Evolutionary conservation across 1,139 yeast genomes (phyloP), one percentile per base, ranked within the genome.

Genomic region (Waltiozyma sp.): DNA sequence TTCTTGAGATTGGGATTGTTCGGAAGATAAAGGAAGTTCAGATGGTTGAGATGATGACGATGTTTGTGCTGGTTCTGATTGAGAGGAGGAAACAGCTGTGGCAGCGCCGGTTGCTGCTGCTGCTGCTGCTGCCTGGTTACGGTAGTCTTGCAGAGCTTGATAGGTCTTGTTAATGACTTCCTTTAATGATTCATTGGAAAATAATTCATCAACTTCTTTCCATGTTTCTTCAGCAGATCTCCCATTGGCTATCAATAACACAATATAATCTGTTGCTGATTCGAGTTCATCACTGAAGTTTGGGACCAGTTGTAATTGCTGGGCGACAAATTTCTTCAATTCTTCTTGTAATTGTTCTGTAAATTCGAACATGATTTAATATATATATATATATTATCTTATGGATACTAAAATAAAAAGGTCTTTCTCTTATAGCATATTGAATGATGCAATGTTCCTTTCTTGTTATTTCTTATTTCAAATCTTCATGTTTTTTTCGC

Each of bases 231-330:
- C 70, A 11, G 80, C 73, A 6, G 78, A 64, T 57, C 84, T 80
- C 52, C 80, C 77, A 54, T 84, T 84, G 24, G 82, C 78, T 46
- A 86, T 78, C 65, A 86, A 69, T 45, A 84, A 73, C 19, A 80
- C 73, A 47, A 87, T 77, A 58, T 77, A 87, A 58, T 87, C 95
- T 15, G 95, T 86, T 37, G 84, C 82, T 57, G 82, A 87, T 39
- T 69, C 76, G 28, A 86, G 78, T 58, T 86, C 94, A 47, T 83
- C 94, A 9, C 59, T 60, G 46, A 70, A 61, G 43, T 66, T 66
- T 10, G 60, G 61, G 4, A 65, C 44, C 34, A 60, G 59, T 26
- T 52, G 50, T 34, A 63, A 51, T 49, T 62, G 62, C 43, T 55
- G 60, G 19, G 63, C 61, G 11, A 65, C 61, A 36, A 59, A 61